A percentile compares a stretch with the other conserved stretches of the same genome.
These are phyloP conservation scores for Torulaspora pretoriensis DNA, from an alignment of 1,139 yeast genomes.

Conservation along the genomic window DNA sequence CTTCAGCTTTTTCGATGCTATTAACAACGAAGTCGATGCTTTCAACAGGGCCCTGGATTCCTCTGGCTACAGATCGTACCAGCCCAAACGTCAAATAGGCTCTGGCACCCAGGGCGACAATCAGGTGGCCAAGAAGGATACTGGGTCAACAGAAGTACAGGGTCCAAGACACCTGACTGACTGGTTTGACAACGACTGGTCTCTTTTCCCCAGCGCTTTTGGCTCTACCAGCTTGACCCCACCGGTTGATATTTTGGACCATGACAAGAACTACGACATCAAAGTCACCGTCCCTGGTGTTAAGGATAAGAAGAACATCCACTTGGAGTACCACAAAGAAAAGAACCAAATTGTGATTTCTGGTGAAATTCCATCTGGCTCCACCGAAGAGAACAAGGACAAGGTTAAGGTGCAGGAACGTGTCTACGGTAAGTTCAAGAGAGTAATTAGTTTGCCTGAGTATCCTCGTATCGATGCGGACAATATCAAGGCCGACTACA, in stretches of 20 bases:
- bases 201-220: slow-evolving; percentile 23
- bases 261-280: slow-evolving; percentile 39
- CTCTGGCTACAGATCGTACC: slow-evolving; percentile 19
- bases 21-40: slow-evolving; percentile 40
- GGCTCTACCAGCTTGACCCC: slow-evolving; percentile 31
- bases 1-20: slow-evolving; percentile 41
- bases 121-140: slow-evolving; percentile 13
- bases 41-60: slow-evolving; percentile 36
- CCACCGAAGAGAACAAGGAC: slow-evolving; percentile 25
- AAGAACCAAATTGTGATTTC: slow-evolving; percentile 39
- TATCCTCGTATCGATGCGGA: slow-evolving; percentile 40
- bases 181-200: slow-evolving; percentile 29
- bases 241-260: slow-evolving; percentile 43
- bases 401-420: slow-evolving; percentile 39
- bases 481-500: slow-evolving; percentile 40
- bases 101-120: slow-evolving; percentile 8
- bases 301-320: slow-evolving; percentile 37
- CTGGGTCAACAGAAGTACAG: slow-evolving; percentile 1
- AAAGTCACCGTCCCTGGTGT: slow-evolving; percentile 44
- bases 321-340: slow-evolving; percentile 41
- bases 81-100: slow-evolving; percentile 15
- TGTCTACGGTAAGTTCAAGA: slow-evolving; percentile 40
- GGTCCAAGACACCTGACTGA: slow-evolving; percentile 20
- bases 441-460: slow-evolving; percentile 40
- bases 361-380: slow-evolving; percentile 37